Base-by-base conservation (phyloP, 805 yeast species). In the Barnettozyma salicaria region DNA sequence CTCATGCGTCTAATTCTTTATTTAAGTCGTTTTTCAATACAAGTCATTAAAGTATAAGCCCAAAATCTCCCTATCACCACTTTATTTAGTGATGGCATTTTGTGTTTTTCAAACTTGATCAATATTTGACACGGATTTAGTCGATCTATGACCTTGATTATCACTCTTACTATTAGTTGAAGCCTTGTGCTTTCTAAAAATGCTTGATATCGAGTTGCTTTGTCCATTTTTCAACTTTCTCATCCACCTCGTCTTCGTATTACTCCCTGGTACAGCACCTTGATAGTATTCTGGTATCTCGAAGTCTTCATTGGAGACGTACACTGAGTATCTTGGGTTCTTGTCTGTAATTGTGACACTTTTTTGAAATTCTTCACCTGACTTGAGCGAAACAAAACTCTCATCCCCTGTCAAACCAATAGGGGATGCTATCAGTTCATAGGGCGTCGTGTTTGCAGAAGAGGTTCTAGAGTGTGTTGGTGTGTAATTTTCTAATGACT, bases 221-320 rank as follows among this genome's bases (percentile, higher is more conserved):
- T 37, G 40, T 7, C 32, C 36, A 22, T 32, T 34, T 16, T 27
- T 34, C 12, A 16, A n/a, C n/a, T n/a, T n/a, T n/a, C n/a, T n/a
- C n/a, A n/a, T n/a, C n/a, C n/a, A n/a, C n/a, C n/a, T n/a, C n/a
- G n/a, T n/a, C n/a, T n/a, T n/a, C n/a, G n/a, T n/a, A n/a, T n/a
- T n/a, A n/a, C n/a, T n/a, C n/a, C n/a, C n/a, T n/a, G n/a, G n/a
- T 10, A 20, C 12, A 16, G n/a, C 8, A 10, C 9, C 12, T 14
- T 39, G 42, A 23, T 32, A 39, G 8, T 28, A 12, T 12, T 30
- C 36, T 11, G 43, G 43, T 3, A 39, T 21, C 12, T 42, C 43
- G 21, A 26, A 39, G 21, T 42, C 45, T 6, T 42, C 42, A 26
- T 39, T 39, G 6, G 45, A 42, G 10, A 42, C 37, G 27, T 42